phyloP scores from a whole-genome alignment of 176 grass and related monocot genomes.

The Musa itinerans region DNA sequence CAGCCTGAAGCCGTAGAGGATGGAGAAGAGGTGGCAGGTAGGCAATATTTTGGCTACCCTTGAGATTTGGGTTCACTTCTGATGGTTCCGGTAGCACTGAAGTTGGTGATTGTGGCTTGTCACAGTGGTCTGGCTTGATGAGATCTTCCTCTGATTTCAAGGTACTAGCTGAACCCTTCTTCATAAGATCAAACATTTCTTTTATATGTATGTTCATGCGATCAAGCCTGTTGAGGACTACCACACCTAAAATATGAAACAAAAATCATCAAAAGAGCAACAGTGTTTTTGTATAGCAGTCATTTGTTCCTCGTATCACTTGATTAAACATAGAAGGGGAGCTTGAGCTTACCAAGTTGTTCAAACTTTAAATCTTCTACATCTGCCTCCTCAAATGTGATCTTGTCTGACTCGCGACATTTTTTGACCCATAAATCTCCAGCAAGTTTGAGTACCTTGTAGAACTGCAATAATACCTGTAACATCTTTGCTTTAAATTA shows the following conservation, averaged over 20 bases:
- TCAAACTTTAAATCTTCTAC: conserved; percentile 21
- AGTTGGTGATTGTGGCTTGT: neutral
- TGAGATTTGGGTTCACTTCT: neutral
- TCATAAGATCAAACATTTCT: conserved; percentile 28
- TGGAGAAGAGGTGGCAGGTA: conserved; percentile 25
- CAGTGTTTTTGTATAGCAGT: neutral
- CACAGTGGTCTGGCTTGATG: conserved; percentile 1
- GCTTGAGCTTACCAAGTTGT: conserved; percentile 27
- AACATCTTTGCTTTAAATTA: neutral
- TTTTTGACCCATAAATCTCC: conserved; percentile 19
- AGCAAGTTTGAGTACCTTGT: conserved; percentile 25
- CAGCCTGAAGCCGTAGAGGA: conserved; percentile 19
- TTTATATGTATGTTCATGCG: conserved; percentile 17
- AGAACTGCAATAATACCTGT: conserved; percentile 29
- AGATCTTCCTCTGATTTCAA: conserved; percentile 10
- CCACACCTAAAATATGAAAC: conserved; percentile 22
- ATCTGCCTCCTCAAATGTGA: conserved; percentile 15
- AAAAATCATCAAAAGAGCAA: conserved; percentile 3
- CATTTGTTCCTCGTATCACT: neutral
- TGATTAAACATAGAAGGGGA: neutral
- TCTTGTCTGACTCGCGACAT: neutral
- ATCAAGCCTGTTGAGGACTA: conserved; percentile 29
- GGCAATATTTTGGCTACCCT: conserved; percentile 19
- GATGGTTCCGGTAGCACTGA: conserved; percentile 1
- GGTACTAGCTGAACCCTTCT: conserved; percentile 7